Evolutionary conservation across 1,284 basidiomycete species (phyloP).

Genomic region (Sanguinoderma infundibulare): DNA sequence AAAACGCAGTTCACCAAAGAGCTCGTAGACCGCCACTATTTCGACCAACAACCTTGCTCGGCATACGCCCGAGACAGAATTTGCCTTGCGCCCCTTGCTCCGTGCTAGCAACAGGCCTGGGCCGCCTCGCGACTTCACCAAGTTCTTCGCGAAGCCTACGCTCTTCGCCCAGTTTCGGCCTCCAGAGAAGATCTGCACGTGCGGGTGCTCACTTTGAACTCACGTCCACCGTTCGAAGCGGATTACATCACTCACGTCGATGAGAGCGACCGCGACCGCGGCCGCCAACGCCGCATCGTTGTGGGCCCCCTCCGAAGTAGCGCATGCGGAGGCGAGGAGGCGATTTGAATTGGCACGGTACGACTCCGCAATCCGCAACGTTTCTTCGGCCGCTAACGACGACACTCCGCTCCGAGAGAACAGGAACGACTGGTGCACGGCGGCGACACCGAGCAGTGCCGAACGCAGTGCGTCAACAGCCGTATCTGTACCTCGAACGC

Average conservation of each 20-base stretch:
- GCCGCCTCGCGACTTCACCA: conserved; percentile 46
- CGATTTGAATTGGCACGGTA: conserved; percentile 35
- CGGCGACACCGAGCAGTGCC: conserved; percentile 33
- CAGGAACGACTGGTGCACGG: conserved; percentile 35
- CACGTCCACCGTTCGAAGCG: conserved; percentile 8
- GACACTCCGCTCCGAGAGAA: conserved; percentile 31
- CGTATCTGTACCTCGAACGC: conserved; percentile 32
- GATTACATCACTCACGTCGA: conserved; percentile 42
- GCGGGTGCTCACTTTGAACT: conserved; percentile 4
- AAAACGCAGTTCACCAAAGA: conserved; percentile 47
- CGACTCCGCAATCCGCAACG: conserved; percentile 33
- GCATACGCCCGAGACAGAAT: conserved; percentile 40
- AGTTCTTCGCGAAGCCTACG: conserved; percentile 44
- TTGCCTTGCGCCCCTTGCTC: conserved; percentile 36
- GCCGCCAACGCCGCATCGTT: conserved; percentile 47
- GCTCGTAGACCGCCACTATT: conserved; percentile 52
- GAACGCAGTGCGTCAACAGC: conserved; percentile 34
- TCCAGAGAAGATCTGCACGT: conserved; percentile 48
- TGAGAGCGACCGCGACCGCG: conserved; percentile 42
- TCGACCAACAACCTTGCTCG: conserved; percentile 46
- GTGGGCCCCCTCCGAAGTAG: conserved; percentile 30
- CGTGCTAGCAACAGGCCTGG: conserved; percentile 41
- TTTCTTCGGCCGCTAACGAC: conserved; percentile 30
- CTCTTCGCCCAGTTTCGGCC: conserved; percentile 47
- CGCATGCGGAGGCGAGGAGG: conserved; percentile 34